A percentile compares a stretch with the other conserved stretches of the same genome.
These are phyloP conservation scores for Termitomyces sp. DNA, from an alignment of 768 basidiomycete genomes.

Conservation along the genomic window DNA sequence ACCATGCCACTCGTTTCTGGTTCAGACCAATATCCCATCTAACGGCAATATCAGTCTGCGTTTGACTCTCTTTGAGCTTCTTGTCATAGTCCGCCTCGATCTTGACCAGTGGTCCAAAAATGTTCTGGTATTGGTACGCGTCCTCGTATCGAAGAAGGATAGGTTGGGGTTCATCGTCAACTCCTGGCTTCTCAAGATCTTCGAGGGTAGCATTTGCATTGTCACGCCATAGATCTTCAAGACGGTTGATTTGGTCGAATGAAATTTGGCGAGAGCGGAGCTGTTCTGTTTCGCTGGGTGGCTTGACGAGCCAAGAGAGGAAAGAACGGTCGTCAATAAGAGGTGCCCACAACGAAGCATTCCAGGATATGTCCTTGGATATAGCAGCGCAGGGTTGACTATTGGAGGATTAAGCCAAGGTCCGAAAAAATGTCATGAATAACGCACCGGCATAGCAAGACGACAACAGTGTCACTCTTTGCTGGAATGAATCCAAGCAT, in stretches of 20 bases:
- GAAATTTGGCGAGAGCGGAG: conserved; percentile 95
- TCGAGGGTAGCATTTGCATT: conserved; percentile 92
- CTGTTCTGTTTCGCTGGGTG: conserved; percentile 94
- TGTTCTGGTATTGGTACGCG: conserved; percentile 99
- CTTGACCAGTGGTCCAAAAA: conserved; percentile 98
- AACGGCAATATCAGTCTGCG: conserved; percentile 93
- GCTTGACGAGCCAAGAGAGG: conserved; percentile 98
- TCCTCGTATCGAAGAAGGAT: conserved; percentile 92
- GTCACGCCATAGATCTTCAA: conserved; percentile 98
- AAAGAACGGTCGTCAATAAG: conserved; percentile 98
- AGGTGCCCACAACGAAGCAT: conserved; percentile 95
- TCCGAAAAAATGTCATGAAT: background rate
- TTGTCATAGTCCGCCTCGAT: conserved; percentile 99
- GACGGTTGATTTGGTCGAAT: conserved; percentile 92
- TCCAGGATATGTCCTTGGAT: conserved; percentile 98
- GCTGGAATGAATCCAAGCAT: conserved; percentile 99
- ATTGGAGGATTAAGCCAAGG: conserved; percentile 3
- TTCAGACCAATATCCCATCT: conserved; percentile 98
- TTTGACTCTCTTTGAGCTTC: conserved; percentile 95
- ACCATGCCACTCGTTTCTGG: conserved; percentile 99
- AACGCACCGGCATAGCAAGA: conserved; percentile 88
- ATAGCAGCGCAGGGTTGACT: conserved; percentile 98
- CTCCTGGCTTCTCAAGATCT: conserved; percentile 94
- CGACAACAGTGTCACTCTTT: conserved; percentile 98
- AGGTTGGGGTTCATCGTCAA: conserved; percentile 96